Base-by-base conservation (phyloP, 768 basidiomycete species). In the Tricholoma saponaceum region DNA sequence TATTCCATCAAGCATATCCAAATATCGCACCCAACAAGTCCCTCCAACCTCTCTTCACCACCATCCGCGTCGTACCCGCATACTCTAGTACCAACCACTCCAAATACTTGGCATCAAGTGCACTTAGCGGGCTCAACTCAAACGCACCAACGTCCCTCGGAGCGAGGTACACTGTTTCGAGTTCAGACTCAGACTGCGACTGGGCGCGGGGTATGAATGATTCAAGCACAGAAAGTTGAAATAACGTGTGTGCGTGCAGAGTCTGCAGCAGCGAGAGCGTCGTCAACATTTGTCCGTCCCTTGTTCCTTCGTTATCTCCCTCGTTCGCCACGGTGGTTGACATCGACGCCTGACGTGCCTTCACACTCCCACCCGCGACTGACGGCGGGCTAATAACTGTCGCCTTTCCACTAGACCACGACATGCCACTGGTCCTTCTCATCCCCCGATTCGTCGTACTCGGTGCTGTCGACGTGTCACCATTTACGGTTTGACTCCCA, bases 81-180 rank as follows among this genome's bases (percentile, higher is more conserved):
- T 89, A 89, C 69, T 89, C 87, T 52, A 78, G 78, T 1, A 77
- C 82, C 16, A 94, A 73, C 89, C 89, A 92, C 67, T 90, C 89
- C 32, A 92, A 72, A 66, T 92, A 92, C 43, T 75, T 76, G n/a
- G 79, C 85, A 60, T 93, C 91, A 49, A 85, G 66, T 4, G 76
- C 72, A 64, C 90, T 93, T 57, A 90, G 70, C 6, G 90, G 85
- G 1, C 89, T 86, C 0, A 93, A 79, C 66, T 89, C 89, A 49
- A 93, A 85, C 13, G 82, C 74, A 10, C 83, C 54, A 7, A 92
- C 73, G 58, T 90, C 87, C 62, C 78, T 83, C 10, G 89, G 82
- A 1, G 80, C 76, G 16, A 92, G 69, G 26, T 65, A 65, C 10
- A 84, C 71, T 43, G 80, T 68, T 14, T 54, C 33, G 16, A 53